phyloP scores from a whole-genome alignment of 2,329 filamentous ascomycete genomes.

The Metarhizium sp. region DNA sequence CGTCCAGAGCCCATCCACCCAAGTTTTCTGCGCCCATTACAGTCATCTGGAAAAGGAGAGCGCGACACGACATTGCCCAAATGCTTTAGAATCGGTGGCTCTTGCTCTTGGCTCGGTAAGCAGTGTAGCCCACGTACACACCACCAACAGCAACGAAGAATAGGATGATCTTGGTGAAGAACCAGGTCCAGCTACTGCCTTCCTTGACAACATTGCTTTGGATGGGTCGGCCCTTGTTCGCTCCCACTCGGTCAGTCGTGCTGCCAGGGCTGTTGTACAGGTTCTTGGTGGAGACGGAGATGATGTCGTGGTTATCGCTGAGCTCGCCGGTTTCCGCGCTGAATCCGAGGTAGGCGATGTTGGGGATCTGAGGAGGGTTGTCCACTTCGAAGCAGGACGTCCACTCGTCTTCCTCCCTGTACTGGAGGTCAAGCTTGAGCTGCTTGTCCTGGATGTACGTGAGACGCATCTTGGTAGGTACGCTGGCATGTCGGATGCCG shows the following conservation, averaged over 20 bases:
- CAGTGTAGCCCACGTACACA: conserved; percentile 77
- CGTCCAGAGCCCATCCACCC: neutral
- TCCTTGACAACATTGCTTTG: conserved; percentile 27
- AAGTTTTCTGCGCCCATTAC: neutral
- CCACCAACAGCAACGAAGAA: conserved; percentile 62
- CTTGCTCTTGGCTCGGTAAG: conserved; percentile 62
- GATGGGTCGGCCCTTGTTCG: conserved; percentile 26
- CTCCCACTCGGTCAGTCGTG: conserved; percentile 23
- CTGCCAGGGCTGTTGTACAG: conserved; percentile 57
- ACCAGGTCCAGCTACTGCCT: conserved; percentile 48
- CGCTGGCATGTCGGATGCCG: conserved; percentile 69
- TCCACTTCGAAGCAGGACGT: conserved; percentile 74
- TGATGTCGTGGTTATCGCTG: conserved; percentile 95
- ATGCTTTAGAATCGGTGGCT: conserved; percentile 43
- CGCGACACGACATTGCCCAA: neutral
- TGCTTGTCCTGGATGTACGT: conserved; percentile 97
- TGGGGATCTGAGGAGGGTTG: conserved; percentile 66
- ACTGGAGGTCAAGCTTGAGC: conserved; percentile 84
- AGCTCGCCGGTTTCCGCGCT: conserved; percentile 91
- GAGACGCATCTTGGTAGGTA: conserved; percentile 77
- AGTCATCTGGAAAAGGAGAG: neutral
- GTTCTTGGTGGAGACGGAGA: conserved; percentile 78
- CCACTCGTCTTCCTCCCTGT: conserved; percentile 86
- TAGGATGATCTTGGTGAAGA: conserved; percentile 72
- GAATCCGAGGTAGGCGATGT: conserved; percentile 66